A percentile compares a stretch with the other conserved stretches of the same genome.
phyloP scores from a whole-genome alignment of 345 rosid genomes.

The Rhodamnia argentea region DNA sequence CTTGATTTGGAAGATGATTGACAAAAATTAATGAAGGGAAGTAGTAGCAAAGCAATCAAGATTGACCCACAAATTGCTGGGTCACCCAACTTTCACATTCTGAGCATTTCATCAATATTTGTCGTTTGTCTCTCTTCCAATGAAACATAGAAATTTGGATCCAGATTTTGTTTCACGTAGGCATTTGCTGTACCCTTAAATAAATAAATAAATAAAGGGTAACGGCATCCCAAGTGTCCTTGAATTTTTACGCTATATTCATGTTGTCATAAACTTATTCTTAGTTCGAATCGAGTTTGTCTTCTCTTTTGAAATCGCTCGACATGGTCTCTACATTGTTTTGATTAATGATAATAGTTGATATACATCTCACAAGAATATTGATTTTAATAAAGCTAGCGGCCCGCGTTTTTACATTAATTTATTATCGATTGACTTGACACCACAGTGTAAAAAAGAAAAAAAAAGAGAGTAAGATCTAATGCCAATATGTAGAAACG shows the following conservation, averaged over 20 bases:
- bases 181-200: no score
- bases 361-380: background rate
- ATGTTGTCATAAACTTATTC: background rate
- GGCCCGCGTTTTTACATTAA: background rate
- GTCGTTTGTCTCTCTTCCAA: background rate
- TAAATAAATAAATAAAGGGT: background rate
- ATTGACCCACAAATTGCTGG: background rate
- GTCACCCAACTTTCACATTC: background rate
- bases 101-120: background rate
- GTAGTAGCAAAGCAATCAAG: background rate
- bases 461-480: no score
- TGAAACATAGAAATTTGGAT: background rate
- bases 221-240: background rate
- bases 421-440: background rate
- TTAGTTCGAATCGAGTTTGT: background rate
- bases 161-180: no score
- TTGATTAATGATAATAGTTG: background rate
- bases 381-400: background rate
- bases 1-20: conserved; percentile 3
- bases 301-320: background rate
- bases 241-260: background rate
- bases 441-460: background rate
- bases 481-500: background rate
- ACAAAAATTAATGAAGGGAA: background rate
- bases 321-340: background rate